Evolutionary conservation across 2,329 filamentous ascomycete genomes (phyloP).

Genomic region (Verticillium tricorpus): DNA sequence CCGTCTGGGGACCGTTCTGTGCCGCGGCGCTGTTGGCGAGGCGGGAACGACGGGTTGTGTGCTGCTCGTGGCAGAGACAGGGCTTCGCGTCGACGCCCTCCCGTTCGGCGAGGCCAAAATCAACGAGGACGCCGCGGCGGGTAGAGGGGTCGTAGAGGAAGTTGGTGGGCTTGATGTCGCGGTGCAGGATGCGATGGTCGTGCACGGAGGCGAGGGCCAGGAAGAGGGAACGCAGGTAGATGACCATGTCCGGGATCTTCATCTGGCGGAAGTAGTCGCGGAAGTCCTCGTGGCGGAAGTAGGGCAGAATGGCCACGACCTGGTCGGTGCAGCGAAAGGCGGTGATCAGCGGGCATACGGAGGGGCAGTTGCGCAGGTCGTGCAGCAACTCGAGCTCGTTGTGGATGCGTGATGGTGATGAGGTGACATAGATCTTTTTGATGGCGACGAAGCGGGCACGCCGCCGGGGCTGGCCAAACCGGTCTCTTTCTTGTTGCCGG

Average conservation of each 20-base stretch:
- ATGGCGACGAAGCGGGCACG: slow-evolving; percentile 76
- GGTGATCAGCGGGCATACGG: slow-evolving; percentile 92
- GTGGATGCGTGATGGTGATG: slow-evolving; percentile 85
- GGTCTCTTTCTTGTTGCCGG: slow-evolving; percentile 24
- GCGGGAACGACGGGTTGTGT: slow-evolving; percentile 56
- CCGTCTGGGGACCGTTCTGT: slow-evolving; percentile 47
- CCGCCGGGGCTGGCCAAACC: slow-evolving; percentile 42
- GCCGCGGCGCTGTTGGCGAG: slow-evolving; percentile 56
- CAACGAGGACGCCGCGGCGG: slow-evolving; percentile 86
- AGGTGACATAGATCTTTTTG: slow-evolving; percentile 99
- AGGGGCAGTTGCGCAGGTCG: slow-evolving; percentile 75
- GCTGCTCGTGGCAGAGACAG: slow-evolving; percentile 72
- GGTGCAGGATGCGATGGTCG: slow-evolving; percentile 77
- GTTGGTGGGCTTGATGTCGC: slow-evolving; percentile 97
- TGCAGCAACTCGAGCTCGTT: slow-evolving; percentile 94
- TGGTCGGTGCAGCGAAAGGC: slow-evolving; percentile 95
- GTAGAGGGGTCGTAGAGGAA: slow-evolving; percentile 85
- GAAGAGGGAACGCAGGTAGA: slow-evolving; percentile 87
- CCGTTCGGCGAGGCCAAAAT: slow-evolving; percentile 93
- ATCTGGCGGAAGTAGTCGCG: slow-evolving; percentile 91
- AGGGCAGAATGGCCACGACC: slow-evolving; percentile 89
- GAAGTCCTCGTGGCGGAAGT: slow-evolving; percentile 94
- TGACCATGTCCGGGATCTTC: slow-evolving; percentile 76
- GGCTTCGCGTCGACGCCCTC: slow-evolving; percentile 72
- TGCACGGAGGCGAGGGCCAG: slow-evolving; percentile 82